Evolutionary conservation across 371 early-diverging fungal species (phyloP).

Genomic region (Thermomucor indicae-seudaticae): DNA sequence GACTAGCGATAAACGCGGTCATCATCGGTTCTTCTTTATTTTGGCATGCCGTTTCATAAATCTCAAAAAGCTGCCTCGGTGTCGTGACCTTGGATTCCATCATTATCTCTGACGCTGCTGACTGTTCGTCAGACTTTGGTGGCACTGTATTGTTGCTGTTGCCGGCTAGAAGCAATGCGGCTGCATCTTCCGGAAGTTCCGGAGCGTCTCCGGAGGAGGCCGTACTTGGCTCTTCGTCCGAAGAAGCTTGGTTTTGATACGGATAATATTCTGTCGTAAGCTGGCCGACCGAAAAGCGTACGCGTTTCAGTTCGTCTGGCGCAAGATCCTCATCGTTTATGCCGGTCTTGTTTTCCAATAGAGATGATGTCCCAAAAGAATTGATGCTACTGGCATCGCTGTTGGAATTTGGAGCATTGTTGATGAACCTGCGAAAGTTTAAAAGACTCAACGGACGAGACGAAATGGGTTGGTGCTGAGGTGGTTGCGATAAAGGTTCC

Average conservation of each 20-base stretch:
- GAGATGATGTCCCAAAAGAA: not conserved
- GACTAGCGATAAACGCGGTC: conserved; percentile 37
- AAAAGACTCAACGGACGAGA: conserved; percentile 7
- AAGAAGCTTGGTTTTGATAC: conserved; percentile 9
- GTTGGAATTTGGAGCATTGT: not conserved
- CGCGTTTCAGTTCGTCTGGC: conserved; percentile 44
- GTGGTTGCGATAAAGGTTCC: conserved; percentile 8
- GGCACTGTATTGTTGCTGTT: not conserved
- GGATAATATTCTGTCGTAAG: conserved; percentile 51
- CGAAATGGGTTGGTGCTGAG: conserved; percentile 6
- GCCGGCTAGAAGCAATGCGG: not conserved
- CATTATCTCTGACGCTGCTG: conserved; percentile 11
- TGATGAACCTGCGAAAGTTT: conserved; percentile 19
- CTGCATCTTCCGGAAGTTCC: conserved; percentile 4
- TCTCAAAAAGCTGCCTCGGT: conserved; percentile 16
- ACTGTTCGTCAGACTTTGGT: conserved; percentile 6
- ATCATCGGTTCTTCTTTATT: conserved; percentile 53
- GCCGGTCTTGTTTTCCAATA: not conserved
- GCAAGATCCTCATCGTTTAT: conserved; percentile 19
- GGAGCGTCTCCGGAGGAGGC: not conserved
- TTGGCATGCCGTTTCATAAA: conserved; percentile 46
- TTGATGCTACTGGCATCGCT: not conserved
- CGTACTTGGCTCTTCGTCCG: not conserved
- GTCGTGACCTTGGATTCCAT: too few species aligned
- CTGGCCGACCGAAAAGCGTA: conserved; percentile 52